Conservation (phyloP, 106 monocot species). For the Phalaenopsis aphrodite region DNA sequence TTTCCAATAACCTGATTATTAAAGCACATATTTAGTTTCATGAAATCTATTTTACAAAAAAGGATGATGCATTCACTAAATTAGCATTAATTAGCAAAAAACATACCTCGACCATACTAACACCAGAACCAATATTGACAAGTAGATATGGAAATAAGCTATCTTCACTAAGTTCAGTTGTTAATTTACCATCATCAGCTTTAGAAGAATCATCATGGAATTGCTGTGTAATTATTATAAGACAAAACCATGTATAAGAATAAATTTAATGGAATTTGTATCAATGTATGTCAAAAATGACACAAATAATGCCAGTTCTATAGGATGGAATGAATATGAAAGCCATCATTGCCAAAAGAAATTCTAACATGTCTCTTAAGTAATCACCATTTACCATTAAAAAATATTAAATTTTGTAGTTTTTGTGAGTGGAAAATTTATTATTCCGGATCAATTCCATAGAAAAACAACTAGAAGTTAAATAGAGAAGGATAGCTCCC, state of each 20-base stretch:
- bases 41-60: background rate
- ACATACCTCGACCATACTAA: slow-evolving; percentile 73
- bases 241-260: background rate
- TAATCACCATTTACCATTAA: background rate
- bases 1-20: slow-evolving; percentile 55
- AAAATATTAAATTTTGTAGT: background rate
- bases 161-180: slow-evolving; percentile 27
- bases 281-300: slow-evolving; percentile 2
- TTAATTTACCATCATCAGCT: slow-evolving; percentile 30
- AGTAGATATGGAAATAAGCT: slow-evolving; percentile 67
- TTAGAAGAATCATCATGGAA: slow-evolving; percentile 13
- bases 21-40: background rate
- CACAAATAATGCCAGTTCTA: background rate
- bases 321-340: background rate
- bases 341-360: background rate
- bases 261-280: background rate
- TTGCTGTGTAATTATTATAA: slow-evolving; percentile 21
- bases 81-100: background rate
- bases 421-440: too few species aligned
- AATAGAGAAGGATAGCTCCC: too few species aligned
- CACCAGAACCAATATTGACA: slow-evolving; percentile 80
- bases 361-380: background rate
- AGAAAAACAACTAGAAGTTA: too few species aligned
- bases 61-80: background rate
- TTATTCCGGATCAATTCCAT: too few species aligned